phyloP scores from a whole-genome alignment of 495 filamentous ascomycete genomes.

The Xylaria cubensis region DNA sequence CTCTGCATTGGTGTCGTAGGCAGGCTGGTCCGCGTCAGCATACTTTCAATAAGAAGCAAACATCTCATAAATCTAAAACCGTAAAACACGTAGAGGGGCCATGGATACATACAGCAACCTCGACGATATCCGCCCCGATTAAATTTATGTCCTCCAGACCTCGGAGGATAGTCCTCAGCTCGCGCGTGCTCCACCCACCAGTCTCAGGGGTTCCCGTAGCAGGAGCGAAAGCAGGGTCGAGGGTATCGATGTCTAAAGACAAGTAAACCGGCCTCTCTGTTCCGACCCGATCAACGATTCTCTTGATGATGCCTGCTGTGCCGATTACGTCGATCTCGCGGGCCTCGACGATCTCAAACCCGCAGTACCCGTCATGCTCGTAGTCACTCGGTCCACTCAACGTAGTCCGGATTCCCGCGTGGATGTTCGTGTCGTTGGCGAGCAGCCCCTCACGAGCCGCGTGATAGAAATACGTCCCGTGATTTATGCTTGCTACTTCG shows the following conservation, averaged over 20 bases:
- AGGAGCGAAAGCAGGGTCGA: slow-evolving; percentile 74
- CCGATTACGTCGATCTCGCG: slow-evolving; percentile 76
- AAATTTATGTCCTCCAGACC: slow-evolving; percentile 75
- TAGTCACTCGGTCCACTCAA: slow-evolving; percentile 77
- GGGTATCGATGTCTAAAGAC: slow-evolving; percentile 78
- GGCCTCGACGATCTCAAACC: slow-evolving; percentile 72
- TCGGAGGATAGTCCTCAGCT: slow-evolving; percentile 73
- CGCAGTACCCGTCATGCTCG: slow-evolving; percentile 69
- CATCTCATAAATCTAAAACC: not conserved
- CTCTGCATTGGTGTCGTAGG: slow-evolving; percentile 87
- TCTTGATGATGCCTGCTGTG: slow-evolving; percentile 66
- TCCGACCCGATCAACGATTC: slow-evolving; percentile 67
- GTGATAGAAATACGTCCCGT: slow-evolving; percentile 88
- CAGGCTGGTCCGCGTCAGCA: slow-evolving; percentile 58
- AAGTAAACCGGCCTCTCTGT: slow-evolving; percentile 72
- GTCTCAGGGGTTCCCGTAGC: slow-evolving; percentile 80
- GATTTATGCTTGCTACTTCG: slow-evolving; percentile 73
- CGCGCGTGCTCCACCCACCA: slow-evolving; percentile 77
- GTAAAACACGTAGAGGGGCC: not conserved
- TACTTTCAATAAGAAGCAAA: not conserved
- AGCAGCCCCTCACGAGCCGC: slow-evolving; percentile 79
- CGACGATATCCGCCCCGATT: slow-evolving; percentile 81
- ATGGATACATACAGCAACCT: slow-evolving; percentile 63
- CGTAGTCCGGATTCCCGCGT: slow-evolving; percentile 79
- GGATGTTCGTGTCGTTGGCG: slow-evolving; percentile 70